Percentiles rank a stretch among this genome's conserved stretches.
Conservation (phyloP, 352 stramenopile species). For the Globisporangium ultimum region DNA sequence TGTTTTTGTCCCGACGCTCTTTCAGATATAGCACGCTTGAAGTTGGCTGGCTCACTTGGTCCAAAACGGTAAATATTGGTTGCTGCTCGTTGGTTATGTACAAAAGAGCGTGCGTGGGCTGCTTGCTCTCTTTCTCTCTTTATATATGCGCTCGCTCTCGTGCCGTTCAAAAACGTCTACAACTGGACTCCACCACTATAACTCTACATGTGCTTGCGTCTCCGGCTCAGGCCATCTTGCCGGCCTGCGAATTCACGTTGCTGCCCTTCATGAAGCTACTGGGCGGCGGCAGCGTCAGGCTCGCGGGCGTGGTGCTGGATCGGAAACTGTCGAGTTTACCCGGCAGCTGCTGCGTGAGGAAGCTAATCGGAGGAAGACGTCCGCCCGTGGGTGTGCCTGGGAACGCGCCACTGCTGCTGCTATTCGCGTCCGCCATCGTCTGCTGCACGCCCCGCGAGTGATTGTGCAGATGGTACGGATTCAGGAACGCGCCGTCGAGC, state of each 20-base stretch:
- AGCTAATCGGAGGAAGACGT: constrained; percentile 71
- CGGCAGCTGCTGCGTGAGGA: constrained; percentile 52
- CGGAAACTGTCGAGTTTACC: constrained; percentile 66
- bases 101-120: too few relatives aligned
- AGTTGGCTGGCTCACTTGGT: too few relatives aligned
- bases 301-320: constrained; percentile 30
- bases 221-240: constrained; percentile 49
- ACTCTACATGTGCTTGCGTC: too few relatives aligned
- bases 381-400: constrained; percentile 23
- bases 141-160: too few relatives aligned
- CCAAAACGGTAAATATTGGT: too few relatives aligned
- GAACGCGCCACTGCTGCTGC: background rate
- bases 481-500: constrained; percentile 4
- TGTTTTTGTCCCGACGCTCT: too few relatives aligned
- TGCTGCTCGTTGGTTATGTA: too few relatives aligned
- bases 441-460: constrained; percentile 1
- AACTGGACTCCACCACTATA: too few relatives aligned
- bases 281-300: constrained; percentile 31
- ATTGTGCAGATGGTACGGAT: constrained; percentile 12
- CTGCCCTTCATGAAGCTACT: constrained; percentile 51
- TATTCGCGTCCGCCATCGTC: background rate
- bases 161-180: too few relatives aligned
- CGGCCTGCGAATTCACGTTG: constrained; percentile 26
- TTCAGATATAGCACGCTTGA: too few relatives aligned
- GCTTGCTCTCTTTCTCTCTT: too few relatives aligned